phyloP scores from a whole-genome alignment of 495 filamentous ascomycete genomes.

The Tirmania nivea region DNA sequence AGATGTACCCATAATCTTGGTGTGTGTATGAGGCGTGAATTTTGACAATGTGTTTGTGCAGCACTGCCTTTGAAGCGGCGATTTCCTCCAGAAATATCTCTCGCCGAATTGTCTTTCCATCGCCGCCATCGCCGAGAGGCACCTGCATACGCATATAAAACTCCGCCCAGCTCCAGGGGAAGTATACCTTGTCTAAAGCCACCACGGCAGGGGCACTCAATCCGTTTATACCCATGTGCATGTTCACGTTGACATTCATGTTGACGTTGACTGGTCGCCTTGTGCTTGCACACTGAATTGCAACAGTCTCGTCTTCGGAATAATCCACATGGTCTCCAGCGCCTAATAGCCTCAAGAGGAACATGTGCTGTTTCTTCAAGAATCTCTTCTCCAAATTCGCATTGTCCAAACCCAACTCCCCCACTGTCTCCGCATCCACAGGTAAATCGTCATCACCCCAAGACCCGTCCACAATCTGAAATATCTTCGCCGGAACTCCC shows the following conservation, averaged over 20 bases:
- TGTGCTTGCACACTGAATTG: conserved; percentile 43
- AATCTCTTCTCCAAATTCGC: conserved; percentile 48
- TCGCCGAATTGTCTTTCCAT: conserved; percentile 34
- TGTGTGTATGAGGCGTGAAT: conserved; percentile 63
- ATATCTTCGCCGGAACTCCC: conserved; percentile 65
- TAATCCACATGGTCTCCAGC: conserved; percentile 55
- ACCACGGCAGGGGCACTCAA: conserved; percentile 19
- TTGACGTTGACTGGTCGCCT: conserved; percentile 17
- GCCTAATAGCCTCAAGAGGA: conserved; percentile 46
- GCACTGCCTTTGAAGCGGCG: conserved; percentile 36
- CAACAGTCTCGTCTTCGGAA: conserved; percentile 55
- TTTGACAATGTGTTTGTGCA: conserved; percentile 62
- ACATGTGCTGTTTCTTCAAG: conserved; percentile 61
- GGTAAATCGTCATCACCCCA: conserved; percentile 82
- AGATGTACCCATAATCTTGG: conserved; percentile 45
- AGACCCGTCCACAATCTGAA: conserved; percentile 62
- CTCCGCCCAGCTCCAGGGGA: conserved; percentile 35
- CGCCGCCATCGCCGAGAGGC: conserved; percentile 29
- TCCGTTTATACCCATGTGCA: conserved; percentile 22
- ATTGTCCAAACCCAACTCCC: conserved; percentile 33
- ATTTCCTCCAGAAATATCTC: conserved; percentile 52
- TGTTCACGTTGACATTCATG: conserved; percentile 18
- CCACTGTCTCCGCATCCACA: conserved; percentile 46
- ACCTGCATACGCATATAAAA: conserved; percentile 53
- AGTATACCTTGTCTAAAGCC: conserved; percentile 37